Evolutionary conservation across 75 land plant species (phyloP), one percentile per base, ranked within the genome.

Genomic region (Azolla pinnata): DNA sequence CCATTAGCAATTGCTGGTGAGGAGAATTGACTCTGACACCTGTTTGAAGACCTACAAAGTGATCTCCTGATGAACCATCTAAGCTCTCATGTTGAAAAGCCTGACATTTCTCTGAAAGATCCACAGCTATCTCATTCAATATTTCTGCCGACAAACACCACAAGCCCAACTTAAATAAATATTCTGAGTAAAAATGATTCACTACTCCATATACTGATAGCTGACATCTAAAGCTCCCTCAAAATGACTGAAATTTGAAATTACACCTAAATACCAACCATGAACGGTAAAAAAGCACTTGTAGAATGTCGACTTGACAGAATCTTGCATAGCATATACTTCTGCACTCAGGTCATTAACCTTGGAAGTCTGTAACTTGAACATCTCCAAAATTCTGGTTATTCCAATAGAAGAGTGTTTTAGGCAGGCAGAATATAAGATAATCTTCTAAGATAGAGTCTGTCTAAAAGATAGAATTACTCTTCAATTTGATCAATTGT

Each of bases 241-340:
- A 38, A 38, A 46, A 46, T 46, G 21, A 14, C 42, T 4, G 49
- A 18, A 46, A 46, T 18, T 46, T 18, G 21, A 38, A 14, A 38
- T 3, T 23, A 46, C 49, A 46, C 19, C 54, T 26, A 52, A 5
- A 12, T 24, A 46, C 72, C 52, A 66, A 91, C 98, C 98, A 38
- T 84, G 75, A 66, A 93, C 78, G 57, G 81, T 78, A 4, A 89
- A 74, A 50, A 85, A 86, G 62, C 83, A 83, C 44, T 85, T 80
- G 49, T 85, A 68, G 72, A 85, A 88, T 33, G 96, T 83, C 50
- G 79, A 70, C 49, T 79, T 76, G 60, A 89, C 75, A 29, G 83
- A 79, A 59, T 78, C 90, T 57, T 85, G 85, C 67, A 81, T 79
- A 64, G 88, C 85, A 58, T 79, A 81, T 47, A 83, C 57, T 46